phyloP scores from a whole-genome alignment of 352 stramenopile genomes.

The Globisporangium acanthophoron region DNA sequence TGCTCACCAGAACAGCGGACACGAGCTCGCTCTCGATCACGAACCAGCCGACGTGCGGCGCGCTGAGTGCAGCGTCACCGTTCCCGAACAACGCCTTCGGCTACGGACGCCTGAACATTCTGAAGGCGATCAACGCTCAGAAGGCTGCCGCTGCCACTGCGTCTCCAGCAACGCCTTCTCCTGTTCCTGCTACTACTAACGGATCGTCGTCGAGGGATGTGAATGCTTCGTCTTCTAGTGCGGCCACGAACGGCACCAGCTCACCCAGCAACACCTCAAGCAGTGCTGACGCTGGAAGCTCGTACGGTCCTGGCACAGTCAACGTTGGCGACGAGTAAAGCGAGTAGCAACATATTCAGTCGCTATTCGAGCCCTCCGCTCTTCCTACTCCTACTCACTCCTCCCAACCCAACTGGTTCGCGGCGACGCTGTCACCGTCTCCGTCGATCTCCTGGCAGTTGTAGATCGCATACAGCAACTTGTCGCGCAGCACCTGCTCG shows the following conservation, averaged over 20 bases:
- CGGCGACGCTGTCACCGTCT: slow-evolving; percentile 72
- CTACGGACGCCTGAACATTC: slow-evolving; percentile 41
- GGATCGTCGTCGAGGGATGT: slow-evolving; percentile 2
- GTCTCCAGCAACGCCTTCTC: neutral
- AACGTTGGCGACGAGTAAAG: slow-evolving; percentile 11
- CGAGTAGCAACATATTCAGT: neutral
- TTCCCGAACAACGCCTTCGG: slow-evolving; percentile 62
- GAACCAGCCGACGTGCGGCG: slow-evolving; percentile 6
- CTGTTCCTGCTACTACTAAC: neutral
- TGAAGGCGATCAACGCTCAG: slow-evolving; percentile 20
- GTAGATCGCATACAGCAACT: slow-evolving; percentile 90
- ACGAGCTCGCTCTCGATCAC: slow-evolving; percentile 9
- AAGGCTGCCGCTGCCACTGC: slow-evolving; percentile 4
- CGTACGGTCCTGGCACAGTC: slow-evolving; percentile 6
- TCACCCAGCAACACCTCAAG: neutral
- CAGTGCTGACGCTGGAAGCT: neutral
- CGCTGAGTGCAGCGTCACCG: neutral
- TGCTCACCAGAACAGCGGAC: slow-evolving; percentile 17
- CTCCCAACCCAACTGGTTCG: slow-evolving; percentile 79
- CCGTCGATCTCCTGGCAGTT: slow-evolving; percentile 93
- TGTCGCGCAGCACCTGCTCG: slow-evolving; percentile 58
- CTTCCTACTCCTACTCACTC: slow-evolving; percentile 26
- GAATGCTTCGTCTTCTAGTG: neutral
- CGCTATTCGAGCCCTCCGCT: neutral
- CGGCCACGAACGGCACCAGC: neutral